These are phyloP conservation scores for Puccinia polysora DNA, from an alignment of 1,284 basidiomycete genomes.

Conservation along the genomic window DNA sequence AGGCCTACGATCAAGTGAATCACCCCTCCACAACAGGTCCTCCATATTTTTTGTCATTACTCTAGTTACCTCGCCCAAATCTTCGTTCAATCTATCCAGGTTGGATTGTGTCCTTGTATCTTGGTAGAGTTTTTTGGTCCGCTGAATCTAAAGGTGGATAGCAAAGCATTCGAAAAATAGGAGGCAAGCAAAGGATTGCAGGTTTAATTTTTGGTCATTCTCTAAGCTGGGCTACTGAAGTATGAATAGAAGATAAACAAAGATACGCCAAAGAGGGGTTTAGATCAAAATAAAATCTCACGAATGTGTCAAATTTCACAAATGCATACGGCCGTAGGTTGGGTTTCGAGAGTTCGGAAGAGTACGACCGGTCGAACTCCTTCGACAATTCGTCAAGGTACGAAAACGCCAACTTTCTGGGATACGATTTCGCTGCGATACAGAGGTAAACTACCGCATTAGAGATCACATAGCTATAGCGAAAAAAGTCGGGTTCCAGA, in stretches of 20 bases:
- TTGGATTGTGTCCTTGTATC: constrained; percentile 77
- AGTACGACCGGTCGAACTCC: constrained; percentile 65
- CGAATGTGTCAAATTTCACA: constrained; percentile 73
- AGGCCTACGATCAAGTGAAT: constrained; percentile 82
- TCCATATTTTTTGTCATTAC: constrained; percentile 99
- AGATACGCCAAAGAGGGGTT: too few species aligned
- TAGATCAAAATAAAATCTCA: background rate
- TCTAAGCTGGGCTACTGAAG: too few species aligned
- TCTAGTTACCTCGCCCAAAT: constrained; percentile 91
- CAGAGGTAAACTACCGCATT: constrained; percentile 92
- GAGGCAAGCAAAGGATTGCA: constrained; percentile 13
- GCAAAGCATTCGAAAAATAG: constrained; percentile 57
- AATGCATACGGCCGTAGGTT: constrained; percentile 79
- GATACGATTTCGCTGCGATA: constrained; percentile 94
- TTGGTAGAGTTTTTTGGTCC: constrained; percentile 88
- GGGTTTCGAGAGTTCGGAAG: constrained; percentile 43
- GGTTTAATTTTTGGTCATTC: too few species aligned
- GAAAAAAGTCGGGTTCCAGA: background rate
- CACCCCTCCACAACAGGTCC: constrained; percentile 93
- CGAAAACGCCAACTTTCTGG: constrained; percentile 92
- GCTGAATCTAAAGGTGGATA: constrained; percentile 95
- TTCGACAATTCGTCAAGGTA: constrained; percentile 96
- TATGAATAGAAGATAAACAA: background rate
- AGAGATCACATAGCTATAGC: constrained; percentile 78
- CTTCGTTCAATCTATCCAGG: constrained; percentile 86